phyloP scores from a whole-genome alignment of 768 basidiomycete species.

The Crepidotus variabilis region DNA sequence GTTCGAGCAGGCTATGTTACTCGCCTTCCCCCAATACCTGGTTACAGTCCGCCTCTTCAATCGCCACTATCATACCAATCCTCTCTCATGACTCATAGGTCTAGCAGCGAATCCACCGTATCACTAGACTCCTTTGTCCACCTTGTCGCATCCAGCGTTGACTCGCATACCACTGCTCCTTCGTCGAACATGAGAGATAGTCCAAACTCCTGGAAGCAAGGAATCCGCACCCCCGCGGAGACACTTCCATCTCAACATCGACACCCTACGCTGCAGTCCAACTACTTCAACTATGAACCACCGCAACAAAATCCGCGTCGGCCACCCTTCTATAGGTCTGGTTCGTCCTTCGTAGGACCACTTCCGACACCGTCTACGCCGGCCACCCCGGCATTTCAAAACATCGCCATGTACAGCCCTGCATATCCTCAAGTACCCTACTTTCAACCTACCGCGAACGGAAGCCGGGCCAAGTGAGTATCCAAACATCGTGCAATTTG shows the following conservation, averaged over 20 bases:
- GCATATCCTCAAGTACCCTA: constrained; percentile 7
- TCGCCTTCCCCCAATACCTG: constrained; percentile 11
- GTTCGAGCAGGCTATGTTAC: constrained; percentile 33
- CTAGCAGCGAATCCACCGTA: constrained; percentile 21
- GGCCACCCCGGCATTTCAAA: not conserved
- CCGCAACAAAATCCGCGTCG: constrained; percentile 13
- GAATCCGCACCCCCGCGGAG: constrained; percentile 17
- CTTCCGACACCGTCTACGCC: not conserved
- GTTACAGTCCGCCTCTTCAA: not conserved
- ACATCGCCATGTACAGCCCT: not conserved
- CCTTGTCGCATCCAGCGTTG: constrained; percentile 23
- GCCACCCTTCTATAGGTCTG: constrained; percentile 12
- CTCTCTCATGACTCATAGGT: constrained; percentile 18
- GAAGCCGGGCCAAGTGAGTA: not conserved
- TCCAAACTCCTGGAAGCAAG: constrained; percentile 17
- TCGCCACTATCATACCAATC: constrained; percentile 7
- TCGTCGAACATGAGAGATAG: constrained; percentile 24
- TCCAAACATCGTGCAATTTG: not conserved
- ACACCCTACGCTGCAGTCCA: constrained; percentile 9
- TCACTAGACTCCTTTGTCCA: constrained; percentile 27
- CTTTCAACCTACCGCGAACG: constrained; percentile 4
- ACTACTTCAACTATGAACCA: constrained; percentile 17
- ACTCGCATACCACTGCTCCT: constrained; percentile 25
- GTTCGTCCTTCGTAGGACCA: not conserved
- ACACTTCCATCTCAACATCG: constrained; percentile 16